Evolutionary conservation across 139 green algal species (phyloP).

Genomic region (Chlorella sp.): DNA sequence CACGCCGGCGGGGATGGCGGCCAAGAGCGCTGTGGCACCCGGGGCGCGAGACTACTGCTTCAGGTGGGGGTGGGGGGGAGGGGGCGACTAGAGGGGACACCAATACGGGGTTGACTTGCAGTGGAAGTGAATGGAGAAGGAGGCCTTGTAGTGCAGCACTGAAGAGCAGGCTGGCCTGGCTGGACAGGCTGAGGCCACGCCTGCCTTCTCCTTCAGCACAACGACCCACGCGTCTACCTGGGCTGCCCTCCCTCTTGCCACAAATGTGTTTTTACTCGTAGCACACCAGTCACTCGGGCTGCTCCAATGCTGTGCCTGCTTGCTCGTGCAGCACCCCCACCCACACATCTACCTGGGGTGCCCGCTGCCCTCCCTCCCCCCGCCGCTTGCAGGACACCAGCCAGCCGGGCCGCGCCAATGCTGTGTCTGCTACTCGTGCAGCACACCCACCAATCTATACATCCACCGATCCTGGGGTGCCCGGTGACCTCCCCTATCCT

Average conservation of each 20-base stretch:
- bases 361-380: background rate
- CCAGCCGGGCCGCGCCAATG: background rate
- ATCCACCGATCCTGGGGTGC: too few species aligned
- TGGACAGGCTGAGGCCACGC: too few species aligned
- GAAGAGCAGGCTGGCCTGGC: too few species aligned
- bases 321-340: background rate
- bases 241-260: too few species aligned
- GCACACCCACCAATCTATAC: background rate
- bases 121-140: too few species aligned
- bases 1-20: slow-evolving; percentile 46
- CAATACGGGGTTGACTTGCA: too few species aligned
- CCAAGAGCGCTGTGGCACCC: slow-evolving; percentile 48
- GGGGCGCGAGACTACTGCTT: slow-evolving; percentile 52
- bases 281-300: too few species aligned
- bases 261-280: too few species aligned
- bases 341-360: background rate
- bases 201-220: too few species aligned
- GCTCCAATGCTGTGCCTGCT: too few species aligned
- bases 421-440: background rate
- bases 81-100: background rate
- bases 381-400: background rate
- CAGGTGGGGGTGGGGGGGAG: background rate
- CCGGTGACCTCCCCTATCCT: background rate
- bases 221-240: too few species aligned
- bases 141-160: too few species aligned